Evolutionary conservation across 345 rosid species (phyloP).

Genomic region (Linum trigynum): DNA sequence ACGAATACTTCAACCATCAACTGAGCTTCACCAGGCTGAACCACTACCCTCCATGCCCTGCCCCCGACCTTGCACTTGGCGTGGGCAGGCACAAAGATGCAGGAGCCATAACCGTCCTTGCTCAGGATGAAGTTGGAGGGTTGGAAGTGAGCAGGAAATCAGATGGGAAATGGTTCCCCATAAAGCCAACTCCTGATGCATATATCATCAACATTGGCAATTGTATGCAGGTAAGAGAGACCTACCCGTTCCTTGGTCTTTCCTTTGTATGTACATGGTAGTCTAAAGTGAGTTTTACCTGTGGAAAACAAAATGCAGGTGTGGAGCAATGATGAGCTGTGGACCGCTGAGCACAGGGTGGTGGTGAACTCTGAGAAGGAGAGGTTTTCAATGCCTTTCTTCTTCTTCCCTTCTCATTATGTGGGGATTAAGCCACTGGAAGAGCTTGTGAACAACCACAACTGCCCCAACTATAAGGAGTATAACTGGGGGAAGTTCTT

Average conservation of each 20-base stretch:
- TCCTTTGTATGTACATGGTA: too few relatives aligned
- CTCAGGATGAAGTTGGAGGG: too few relatives aligned
- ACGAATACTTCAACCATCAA: too few relatives aligned
- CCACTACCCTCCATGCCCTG: too few relatives aligned
- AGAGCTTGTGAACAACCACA: neutral
- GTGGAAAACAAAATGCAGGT: neutral
- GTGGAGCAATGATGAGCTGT: neutral
- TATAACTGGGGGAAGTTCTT: neutral
- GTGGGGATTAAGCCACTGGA: neutral
- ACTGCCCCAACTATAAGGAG: neutral
- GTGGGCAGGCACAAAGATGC: too few relatives aligned
- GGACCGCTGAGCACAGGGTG: conserved; percentile 1
- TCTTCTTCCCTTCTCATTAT: neutral
- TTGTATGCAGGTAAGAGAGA: neutral
- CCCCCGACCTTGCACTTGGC: too few relatives aligned
- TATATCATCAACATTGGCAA: neutral
- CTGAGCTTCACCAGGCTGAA: too few relatives aligned
- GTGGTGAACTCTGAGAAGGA: neutral
- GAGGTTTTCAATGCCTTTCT: neutral
- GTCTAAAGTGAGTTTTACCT: too few relatives aligned
- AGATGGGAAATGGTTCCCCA: neutral
- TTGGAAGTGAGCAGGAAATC: too few relatives aligned
- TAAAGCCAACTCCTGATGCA: neutral
- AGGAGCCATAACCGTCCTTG: too few relatives aligned
- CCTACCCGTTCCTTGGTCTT: neutral